phyloP scores from a whole-genome alignment of 176 grass and related monocot genomes.

The Poa annua region DNA sequence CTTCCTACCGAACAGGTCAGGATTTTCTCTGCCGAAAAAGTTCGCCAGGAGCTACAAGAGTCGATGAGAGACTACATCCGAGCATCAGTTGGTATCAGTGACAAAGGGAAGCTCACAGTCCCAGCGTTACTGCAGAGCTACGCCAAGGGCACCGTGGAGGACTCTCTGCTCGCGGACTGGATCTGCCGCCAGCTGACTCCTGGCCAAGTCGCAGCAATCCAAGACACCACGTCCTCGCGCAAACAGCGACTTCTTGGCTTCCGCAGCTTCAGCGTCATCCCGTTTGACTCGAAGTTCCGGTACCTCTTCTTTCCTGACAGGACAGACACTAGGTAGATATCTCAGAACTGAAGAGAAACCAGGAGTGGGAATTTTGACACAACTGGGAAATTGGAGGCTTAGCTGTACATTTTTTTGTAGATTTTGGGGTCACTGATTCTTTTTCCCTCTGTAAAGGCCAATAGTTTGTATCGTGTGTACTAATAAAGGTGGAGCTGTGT shows the following conservation, averaged over 20 bases:
- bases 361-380: constrained; percentile 12
- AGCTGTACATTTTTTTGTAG: constrained; percentile 44
- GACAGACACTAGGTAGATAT: background rate
- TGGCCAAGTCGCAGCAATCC: constrained; percentile 63
- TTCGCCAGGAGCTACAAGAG: constrained; percentile 60
- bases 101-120: constrained; percentile 77
- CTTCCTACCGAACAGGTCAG: constrained; percentile 55
- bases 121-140: constrained; percentile 80
- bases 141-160: constrained; percentile 83
- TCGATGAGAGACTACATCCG: constrained; percentile 90
- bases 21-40: constrained; percentile 67
- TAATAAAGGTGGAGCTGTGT: background rate
- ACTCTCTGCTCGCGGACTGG: constrained; percentile 85
- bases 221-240: constrained; percentile 55
- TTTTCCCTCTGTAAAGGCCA: constrained; percentile 35
- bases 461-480: background rate
- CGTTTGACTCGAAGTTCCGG: constrained; percentile 78
- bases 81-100: constrained; percentile 76
- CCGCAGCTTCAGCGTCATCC: constrained; percentile 65
- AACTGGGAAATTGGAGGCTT: background rate
- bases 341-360: constrained; percentile 14
- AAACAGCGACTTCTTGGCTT: constrained; percentile 72
- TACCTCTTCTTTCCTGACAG: constrained; percentile 72
- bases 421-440: constrained; percentile 18
- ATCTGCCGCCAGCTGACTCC: constrained; percentile 79